A percentile compares a stretch with the other conserved stretches of the same genome.
Evolutionary conservation across 2,329 filamentous ascomycete genomes (phyloP).

Genomic region (Fusarium haematococcum): DNA sequence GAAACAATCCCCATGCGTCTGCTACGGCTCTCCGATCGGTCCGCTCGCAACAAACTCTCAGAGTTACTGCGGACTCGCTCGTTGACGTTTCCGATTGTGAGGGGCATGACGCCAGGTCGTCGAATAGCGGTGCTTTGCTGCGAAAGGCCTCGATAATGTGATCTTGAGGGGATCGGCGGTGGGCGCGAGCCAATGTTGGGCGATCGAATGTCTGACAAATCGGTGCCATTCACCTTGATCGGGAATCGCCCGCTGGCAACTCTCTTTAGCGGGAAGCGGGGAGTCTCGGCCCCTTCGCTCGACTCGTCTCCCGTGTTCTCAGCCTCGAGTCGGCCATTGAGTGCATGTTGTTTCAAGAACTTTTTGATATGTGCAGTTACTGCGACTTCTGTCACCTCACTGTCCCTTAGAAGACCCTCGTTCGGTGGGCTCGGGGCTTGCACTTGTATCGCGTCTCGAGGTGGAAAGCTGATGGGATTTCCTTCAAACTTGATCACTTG

Average conservation of each 20-base stretch:
- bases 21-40: constrained; percentile 66
- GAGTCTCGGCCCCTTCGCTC: constrained; percentile 84
- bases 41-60: constrained; percentile 67
- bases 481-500: constrained; percentile 91
- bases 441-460: constrained; percentile 74
- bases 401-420: constrained; percentile 65
- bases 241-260: constrained; percentile 74
- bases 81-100: constrained; percentile 76
- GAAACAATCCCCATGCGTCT: constrained; percentile 74
- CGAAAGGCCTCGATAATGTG: constrained; percentile 82
- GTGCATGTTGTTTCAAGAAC: constrained; percentile 66
- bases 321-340: constrained; percentile 64
- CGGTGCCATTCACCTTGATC: constrained; percentile 79
- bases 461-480: constrained; percentile 86
- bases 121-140: constrained; percentile 74
- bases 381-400: constrained; percentile 71
- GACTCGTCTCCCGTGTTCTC: constrained; percentile 70
- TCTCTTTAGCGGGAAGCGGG: constrained; percentile 74
- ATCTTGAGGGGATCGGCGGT: constrained; percentile 80
- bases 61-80: constrained; percentile 76
- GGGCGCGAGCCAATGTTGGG: constrained; percentile 71
- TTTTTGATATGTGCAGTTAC: constrained; percentile 72
- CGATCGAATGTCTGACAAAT: constrained; percentile 75
- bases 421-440: constrained; percentile 67
- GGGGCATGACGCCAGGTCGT: constrained; percentile 77